Evolutionary conservation across 176 grass and related monocot species (phyloP), one percentile per base, ranked within the genome.

Genomic region (Puccinellia tenuiflora): DNA sequence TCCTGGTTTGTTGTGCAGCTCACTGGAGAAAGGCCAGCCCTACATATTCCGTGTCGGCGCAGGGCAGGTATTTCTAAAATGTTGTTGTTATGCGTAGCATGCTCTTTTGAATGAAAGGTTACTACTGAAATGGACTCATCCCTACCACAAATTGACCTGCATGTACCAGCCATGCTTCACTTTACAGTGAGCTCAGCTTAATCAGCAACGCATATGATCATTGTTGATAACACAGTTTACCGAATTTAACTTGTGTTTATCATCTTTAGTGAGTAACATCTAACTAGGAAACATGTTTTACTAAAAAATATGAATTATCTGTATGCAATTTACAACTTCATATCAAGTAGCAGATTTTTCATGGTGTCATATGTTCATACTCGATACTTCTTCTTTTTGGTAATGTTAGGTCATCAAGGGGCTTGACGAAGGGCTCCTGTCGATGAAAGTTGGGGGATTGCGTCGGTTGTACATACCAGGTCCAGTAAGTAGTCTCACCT

Each of bases 41-140:
- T 98, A 98, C 89, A 94, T 98, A 91, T 98, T 98, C 83, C 90
- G 95, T 12, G 90, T 98, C 48, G 92, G 92, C 50, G 87, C 91
- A 40, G 92, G 83, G 39, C 92, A 98, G 91, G 96, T 98, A 93
- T 31, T 47, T 50, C 9, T 29, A 81, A 2, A 18, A 68, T 65
- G 7, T 50, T 71, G 7, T 50, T 71, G 45, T 60, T 15, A 3
- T 35, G 56, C 18, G 42, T 54, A 53, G 3, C 46, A 34, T 67
- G 1, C 24, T 4, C 1, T 33, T 34, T 24, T 50, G 3, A 10
- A n/a, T n/a, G n/a, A 67, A 81, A 21, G 16, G 1, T 62, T 53
- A 76, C 1, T 4, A 62, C 1, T 42, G 12, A 45, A 85, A 34
- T 37, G 14, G 7, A 81, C 24, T 35, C 25, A 81, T 52, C 11